Base-by-base conservation (phyloP, 1,284 basidiomycete genomes). In the Pseudozyma tsukubaensis region DNA sequence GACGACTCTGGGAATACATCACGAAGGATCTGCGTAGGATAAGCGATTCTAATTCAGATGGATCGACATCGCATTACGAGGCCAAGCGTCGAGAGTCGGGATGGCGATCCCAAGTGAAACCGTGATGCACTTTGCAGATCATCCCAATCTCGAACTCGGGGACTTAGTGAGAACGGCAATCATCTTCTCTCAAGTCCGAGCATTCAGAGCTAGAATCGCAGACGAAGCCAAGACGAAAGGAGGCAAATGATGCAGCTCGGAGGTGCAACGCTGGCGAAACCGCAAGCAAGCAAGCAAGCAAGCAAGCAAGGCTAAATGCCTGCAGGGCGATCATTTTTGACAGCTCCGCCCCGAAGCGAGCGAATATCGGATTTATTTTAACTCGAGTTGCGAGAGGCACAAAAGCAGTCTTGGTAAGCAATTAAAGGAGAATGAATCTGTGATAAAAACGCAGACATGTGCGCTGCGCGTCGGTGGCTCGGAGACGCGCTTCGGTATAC, bases 401-500 rank as follows among this genome's bases (percentile, higher is more conserved):
- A 43, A 19, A 12, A 24, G 9, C 9, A 14, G 7, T 12, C 19
- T 21, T 18, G 12, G 21, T 21, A 19, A 37, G 32, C 32, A 21
- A 42, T 48, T 37, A 14, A 36, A 24, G 18, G 40, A 10, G 14
- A 12, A 24, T n/a, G 50, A 60, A 53, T 60, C 44, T 49, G 42
- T 3, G 6, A 29, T 3, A 29, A 29, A 29, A 29, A 29, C 3
- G 24, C 24, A 29, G 24, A 55, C 40, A 63, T 70, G 67, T 70
- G 43, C 43, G 61, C 57, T 70, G 67, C 67, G 67, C 61, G 67
- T 70, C 61, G 67, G 67, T 53, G 35, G 60, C 57, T 70, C 67
- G 61, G 61, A 58, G 61, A 60, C 58, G 61, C 61, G 57, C 57
- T 45, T 64, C 59, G 65, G 61, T 52, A 51, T 40, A 21, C 21